Conservation (phyloP, 305 asterid species). For the Fraxinus latifolia region DNA sequence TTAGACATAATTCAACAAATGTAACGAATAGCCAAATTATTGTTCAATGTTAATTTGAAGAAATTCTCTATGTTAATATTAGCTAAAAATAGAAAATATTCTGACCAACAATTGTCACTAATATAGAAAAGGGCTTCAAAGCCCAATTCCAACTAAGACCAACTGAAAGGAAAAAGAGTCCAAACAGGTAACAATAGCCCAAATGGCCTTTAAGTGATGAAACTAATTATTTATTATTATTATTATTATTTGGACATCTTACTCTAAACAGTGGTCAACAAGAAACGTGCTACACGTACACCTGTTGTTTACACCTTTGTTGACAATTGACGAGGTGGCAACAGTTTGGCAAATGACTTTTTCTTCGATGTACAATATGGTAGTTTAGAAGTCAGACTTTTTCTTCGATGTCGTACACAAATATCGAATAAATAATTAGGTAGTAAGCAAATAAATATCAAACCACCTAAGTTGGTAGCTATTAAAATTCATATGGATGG, state of each 20-base stretch:
- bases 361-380: neutral
- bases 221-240: neutral
- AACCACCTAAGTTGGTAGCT: neutral
- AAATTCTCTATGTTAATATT: neutral
- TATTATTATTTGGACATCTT: neutral
- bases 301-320: no score
- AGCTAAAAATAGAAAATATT: neutral
- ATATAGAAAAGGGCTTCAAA: neutral
- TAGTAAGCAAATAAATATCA: neutral
- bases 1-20: neutral
- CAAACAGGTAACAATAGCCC: neutral
- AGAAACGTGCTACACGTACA: no score
- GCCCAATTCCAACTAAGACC: neutral
- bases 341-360: no score
- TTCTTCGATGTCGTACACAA: neutral
- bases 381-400: neutral
- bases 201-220: neutral
- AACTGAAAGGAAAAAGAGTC: neutral
- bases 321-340: no score
- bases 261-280: neutral
- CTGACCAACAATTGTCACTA: neutral
- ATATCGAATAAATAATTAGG: neutral
- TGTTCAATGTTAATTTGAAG: neutral
- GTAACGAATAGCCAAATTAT: neutral
- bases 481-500: neutral